phyloP scores from a whole-genome alignment of 2,329 filamentous ascomycete genomes.

The Botrytis byssoidea region DNA sequence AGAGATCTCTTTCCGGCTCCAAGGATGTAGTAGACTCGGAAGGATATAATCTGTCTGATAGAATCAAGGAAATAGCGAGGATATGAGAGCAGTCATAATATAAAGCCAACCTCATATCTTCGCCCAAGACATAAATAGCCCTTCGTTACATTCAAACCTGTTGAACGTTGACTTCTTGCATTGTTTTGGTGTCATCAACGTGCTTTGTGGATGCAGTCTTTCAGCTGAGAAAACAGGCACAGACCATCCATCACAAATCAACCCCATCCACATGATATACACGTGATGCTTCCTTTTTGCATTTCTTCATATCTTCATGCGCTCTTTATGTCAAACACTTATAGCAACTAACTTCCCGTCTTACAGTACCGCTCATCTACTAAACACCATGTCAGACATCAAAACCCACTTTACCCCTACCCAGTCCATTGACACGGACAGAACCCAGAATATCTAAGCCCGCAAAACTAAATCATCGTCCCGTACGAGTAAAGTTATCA shows the following conservation, averaged over 20 bases:
- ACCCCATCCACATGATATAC: not conserved
- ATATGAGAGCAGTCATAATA: not conserved
- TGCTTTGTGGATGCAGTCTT: not conserved
- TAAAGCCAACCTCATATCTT: not conserved
- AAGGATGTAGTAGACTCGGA: not conserved
- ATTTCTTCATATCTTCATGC: not conserved
- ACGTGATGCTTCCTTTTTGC: not conserved
- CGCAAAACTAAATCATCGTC: not conserved
- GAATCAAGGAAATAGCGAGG: no score
- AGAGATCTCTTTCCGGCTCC: constrained; percentile 9
- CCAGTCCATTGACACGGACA: not conserved
- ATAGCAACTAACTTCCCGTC: not conserved
- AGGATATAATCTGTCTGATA: no score
- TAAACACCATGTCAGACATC: not conserved
- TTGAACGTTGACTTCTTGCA: not conserved
- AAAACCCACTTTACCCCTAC: not conserved
- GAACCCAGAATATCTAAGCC: not conserved
- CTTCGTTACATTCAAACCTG: no score
- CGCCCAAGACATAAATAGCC: not conserved
- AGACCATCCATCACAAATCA: not conserved
- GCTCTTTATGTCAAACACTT: not conserved
- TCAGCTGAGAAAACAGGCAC: not conserved
- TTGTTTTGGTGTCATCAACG: not conserved
- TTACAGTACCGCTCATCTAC: not conserved
- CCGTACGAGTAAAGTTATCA: not conserved